Conservation (phyloP, 129 eudicot genomes). For the Centrapalus pauciflorus region DNA sequence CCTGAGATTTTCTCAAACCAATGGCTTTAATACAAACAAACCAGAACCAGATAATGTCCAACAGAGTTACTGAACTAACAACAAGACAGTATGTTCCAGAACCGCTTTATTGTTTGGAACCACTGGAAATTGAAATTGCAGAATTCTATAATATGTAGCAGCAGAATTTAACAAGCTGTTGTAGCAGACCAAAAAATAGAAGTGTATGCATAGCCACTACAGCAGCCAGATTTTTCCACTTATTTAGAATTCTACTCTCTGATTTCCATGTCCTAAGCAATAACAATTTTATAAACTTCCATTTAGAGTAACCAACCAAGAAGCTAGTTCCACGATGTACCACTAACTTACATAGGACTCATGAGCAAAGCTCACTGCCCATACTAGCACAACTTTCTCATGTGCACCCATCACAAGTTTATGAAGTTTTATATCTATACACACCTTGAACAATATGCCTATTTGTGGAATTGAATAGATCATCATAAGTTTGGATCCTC, state of each 20-base stretch:
- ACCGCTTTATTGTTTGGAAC: not conserved
- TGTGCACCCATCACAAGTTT: not conserved
- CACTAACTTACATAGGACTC: not conserved
- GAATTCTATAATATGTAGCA: not conserved
- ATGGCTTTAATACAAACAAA: not conserved
- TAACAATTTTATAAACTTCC: not conserved
- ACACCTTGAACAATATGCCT: not conserved
- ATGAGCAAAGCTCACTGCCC: not conserved
- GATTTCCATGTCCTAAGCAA: conserved; percentile 2
- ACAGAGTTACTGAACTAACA: not conserved
- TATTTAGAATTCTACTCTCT: not conserved
- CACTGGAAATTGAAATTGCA: not conserved
- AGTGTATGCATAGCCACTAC: not conserved
- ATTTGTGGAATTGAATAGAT: not conserved
- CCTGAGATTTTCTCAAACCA: not conserved
- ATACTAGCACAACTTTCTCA: not conserved
- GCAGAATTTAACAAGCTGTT: not conserved
- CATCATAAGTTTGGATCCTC: not conserved
- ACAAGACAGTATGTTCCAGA: not conserved
- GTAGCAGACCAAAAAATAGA: not conserved
- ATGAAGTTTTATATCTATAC: not conserved
- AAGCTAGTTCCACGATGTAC: not conserved
- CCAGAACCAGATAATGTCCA: not conserved
- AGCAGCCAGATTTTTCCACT: not conserved
- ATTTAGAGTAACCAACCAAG: not conserved